Base-by-base conservation (phyloP, 1,284 basidiomycete species). In the Ganoderma leucocontextum region DNA sequence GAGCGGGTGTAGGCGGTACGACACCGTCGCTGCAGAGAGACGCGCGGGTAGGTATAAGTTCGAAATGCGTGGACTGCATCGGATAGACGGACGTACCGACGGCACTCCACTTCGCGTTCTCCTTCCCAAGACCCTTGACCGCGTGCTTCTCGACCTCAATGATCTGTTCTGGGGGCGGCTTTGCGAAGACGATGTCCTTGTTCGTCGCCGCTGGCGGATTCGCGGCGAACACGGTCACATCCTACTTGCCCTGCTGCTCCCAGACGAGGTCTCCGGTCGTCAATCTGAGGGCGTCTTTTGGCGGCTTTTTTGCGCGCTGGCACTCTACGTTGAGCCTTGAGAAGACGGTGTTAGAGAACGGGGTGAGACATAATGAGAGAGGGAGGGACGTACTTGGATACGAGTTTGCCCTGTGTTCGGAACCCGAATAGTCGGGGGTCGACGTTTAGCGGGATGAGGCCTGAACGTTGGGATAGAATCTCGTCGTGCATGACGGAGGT, bases 41-140 rank as follows among this genome's bases (percentile, higher is more conserved):
- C 29, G 29, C n/a, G n/a, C 13, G 22, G 10, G 53, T 12, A 22
- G 29, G 29, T 13, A 13, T 39, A 4, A n/a, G 38, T 36, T n/a
- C 13, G 17, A 59, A 9, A 8, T 13, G 10, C 47, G 10, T n/a
- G 17, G 13, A 8, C 12, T 49, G 19, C 10, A 12, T 17, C 19
- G 29, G 29, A 29, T 8, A 4, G 17, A 60, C 38, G 38, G n/a
- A 29, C 93, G 72, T 73, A 95, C 95, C 95, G 62, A 99, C 98
- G n/a, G 98, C 96, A 66, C 90, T 95, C 80, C 95, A 99, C 79
- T 99, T 99, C 57, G 98, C 96, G 78, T 99, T 97, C 75, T 97
- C 96, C 75, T 95, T 95, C 25, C 96, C 97, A 19, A 95, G 89
- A 8, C 96, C 95, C 78, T 99, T 99, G 69, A 97, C 86, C 60